Base-by-base conservation (phyloP, 495 filamentous ascomycete species). In the Aspergillus sparsus region DNA sequence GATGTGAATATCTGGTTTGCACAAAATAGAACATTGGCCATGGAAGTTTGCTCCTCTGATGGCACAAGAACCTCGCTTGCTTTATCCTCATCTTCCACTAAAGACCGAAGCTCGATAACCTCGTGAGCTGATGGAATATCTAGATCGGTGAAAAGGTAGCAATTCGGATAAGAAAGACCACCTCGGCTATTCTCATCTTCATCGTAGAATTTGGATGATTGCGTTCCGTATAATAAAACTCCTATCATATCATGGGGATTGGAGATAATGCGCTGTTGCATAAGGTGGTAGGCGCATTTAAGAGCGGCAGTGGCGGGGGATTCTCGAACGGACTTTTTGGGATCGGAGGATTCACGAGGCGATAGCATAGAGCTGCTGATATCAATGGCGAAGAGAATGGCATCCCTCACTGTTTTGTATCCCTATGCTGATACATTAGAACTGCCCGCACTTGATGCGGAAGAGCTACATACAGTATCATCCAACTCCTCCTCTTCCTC, bases 211-310 rank as follows among this genome's bases (percentile, higher is more conserved):
- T 89, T 93, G 15, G 92, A 89, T 68, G 90, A 83, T 70, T 95
- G 80, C 0, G 93, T 98, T 11, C 92, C 92, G 62, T 94, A 98
- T 7, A 99, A 83, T n/a, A 99, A 71, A 8, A 99, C 88, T 4
- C 93, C 93, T 79, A 99, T 97, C 93, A 97, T 96, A 65, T 98
- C 94, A 68, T 87, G 91, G 0, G 95, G 95, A 62, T 93, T 93
- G 3, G 92, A 92, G 67, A 99, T 97, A 66, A 99, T 97, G 58
- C 95, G 88, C 74, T 97, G 93, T 75, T 97, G 93, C 88, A 98
- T 97, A 55, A 99, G 81, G 55, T 89, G 83, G 66, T 96, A 95
- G 54, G 95, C 93, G 68, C 92, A 97, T 79, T 96, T 96, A 31
- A 99, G 79, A 7, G 95, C 93, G 15, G 95, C 93, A 2, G 85